These are phyloP conservation scores for Furcasterigmium furcatum DNA, from an alignment of 2,329 filamentous ascomycete genomes.

Conservation along the genomic window DNA sequence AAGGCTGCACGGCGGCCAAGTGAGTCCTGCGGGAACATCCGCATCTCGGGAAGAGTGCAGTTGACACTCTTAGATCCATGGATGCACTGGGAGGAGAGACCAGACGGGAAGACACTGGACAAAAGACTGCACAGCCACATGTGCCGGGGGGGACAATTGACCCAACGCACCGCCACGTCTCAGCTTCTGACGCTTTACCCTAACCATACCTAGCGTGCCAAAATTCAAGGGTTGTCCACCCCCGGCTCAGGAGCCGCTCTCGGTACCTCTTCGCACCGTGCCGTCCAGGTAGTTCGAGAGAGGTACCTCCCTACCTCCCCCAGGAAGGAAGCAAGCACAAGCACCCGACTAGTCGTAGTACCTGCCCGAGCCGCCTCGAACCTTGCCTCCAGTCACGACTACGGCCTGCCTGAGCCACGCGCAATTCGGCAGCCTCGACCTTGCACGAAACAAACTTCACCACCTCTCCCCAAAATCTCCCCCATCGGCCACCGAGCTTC, in stretches of 20 bases:
- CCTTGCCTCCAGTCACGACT: too few relatives aligned
- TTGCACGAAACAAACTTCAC: neutral
- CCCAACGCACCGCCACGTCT: neutral
- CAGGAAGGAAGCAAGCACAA: neutral
- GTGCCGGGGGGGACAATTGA: neutral
- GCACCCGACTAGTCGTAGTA: too few relatives aligned
- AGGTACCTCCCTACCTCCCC: neutral
- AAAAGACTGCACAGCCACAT: conserved; percentile 10
- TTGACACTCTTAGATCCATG: too few relatives aligned
- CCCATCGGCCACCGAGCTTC: neutral
- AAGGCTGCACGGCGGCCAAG: too few relatives aligned
- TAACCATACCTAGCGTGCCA: conserved; percentile 8
- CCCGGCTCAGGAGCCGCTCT: conserved; percentile 7
- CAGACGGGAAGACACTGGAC: too few relatives aligned
- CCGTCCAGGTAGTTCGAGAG: conserved; percentile 9
- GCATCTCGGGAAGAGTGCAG: too few relatives aligned
- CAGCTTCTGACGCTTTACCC: conserved; percentile 1
- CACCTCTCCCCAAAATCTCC: neutral
- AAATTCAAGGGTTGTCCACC: conserved; percentile 14
- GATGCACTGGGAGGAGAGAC: too few relatives aligned
- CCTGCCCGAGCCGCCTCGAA: too few relatives aligned
- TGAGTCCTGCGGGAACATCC: too few relatives aligned
- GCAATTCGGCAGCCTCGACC: neutral
- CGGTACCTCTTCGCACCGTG: conserved; percentile 8
- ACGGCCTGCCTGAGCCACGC: neutral